These are phyloP conservation scores for Brassica incana DNA, from an alignment of 345 rosid genomes.

Conservation along the genomic window DNA sequence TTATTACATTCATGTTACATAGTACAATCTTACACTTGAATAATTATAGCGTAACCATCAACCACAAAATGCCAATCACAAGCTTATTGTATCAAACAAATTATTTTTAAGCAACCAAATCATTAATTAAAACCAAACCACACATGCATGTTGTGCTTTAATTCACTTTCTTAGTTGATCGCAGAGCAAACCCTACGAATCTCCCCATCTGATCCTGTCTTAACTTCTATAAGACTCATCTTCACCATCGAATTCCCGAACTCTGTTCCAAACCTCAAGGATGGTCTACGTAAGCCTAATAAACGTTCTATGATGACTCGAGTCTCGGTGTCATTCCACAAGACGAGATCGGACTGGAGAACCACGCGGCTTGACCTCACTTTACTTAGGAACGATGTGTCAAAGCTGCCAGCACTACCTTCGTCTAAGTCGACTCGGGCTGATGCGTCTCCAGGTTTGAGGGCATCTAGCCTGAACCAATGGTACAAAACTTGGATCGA, in stretches of 20 bases:
- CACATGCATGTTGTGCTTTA: not conserved
- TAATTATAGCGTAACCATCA: not conserved
- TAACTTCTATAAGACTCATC: constrained; percentile 56
- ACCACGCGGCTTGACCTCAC: constrained; percentile 43
- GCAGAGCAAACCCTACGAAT: constrained; percentile 51
- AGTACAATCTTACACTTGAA: constrained; percentile 24
- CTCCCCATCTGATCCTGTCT: constrained; percentile 47
- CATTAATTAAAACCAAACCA: constrained; percentile 9
- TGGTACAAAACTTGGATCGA: constrained; percentile 31
- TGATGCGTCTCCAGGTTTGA: constrained; percentile 29
- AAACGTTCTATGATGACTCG: constrained; percentile 32
- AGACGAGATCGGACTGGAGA: constrained; percentile 42
- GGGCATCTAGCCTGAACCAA: constrained; percentile 31
- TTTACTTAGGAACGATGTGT: constrained; percentile 43
- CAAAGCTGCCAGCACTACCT: constrained; percentile 41
- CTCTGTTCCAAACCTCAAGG: constrained; percentile 39
- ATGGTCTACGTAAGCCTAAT: constrained; percentile 28
- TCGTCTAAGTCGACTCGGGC: constrained; percentile 43
- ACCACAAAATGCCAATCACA: constrained; percentile 12
- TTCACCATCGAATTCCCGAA: constrained; percentile 54
- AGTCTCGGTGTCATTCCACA: constrained; percentile 43
- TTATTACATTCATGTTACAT: constrained; percentile 5
- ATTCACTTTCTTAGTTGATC: constrained; percentile 23
- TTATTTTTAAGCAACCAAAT: not conserved
- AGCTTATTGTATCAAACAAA: constrained; percentile 19